Conservation (phyloP, 306 rosid genomes). For the Rosa chinensis region DNA sequence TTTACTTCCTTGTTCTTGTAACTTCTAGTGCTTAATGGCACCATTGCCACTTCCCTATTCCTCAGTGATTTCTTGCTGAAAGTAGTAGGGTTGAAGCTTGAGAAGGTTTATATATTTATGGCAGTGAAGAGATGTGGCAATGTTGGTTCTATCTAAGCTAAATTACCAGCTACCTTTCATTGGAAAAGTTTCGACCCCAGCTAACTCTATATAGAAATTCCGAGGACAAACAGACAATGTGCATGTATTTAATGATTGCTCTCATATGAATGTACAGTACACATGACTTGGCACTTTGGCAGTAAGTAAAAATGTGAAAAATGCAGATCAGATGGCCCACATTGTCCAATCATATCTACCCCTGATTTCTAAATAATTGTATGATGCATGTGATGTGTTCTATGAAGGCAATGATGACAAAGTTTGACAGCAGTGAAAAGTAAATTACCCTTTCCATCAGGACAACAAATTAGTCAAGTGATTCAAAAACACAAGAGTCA, state of each 20-base stretch:
- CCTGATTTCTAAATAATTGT: background rate
- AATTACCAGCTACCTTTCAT: conserved; percentile 18
- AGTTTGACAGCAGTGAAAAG: conserved; percentile 1
- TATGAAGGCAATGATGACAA: conserved; percentile 14
- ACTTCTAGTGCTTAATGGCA: conserved; percentile 1
- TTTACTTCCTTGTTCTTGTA: conserved; percentile 30
- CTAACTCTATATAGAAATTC: conserved; percentile 9
- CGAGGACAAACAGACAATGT: conserved; percentile 1
- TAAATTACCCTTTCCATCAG: background rate
- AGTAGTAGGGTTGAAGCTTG: background rate
- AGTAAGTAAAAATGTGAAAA: background rate
- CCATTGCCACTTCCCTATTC: conserved; percentile 5
- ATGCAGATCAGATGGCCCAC: background rate
- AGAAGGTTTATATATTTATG: background rate
- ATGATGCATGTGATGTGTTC: conserved; percentile 14
- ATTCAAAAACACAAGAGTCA: background rate
- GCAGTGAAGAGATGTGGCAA: background rate
- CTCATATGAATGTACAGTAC: background rate
- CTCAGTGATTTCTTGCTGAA: background rate
- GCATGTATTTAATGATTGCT: conserved; percentile 15
- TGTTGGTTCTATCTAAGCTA: background rate
- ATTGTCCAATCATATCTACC: background rate
- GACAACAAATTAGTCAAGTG: background rate
- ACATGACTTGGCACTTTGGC: background rate
- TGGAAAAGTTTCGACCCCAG: background rate